Evolutionary conservation across 2,329 filamentous ascomycete species (phyloP).

Genomic region (Cephalotrichum gorgonifer): DNA sequence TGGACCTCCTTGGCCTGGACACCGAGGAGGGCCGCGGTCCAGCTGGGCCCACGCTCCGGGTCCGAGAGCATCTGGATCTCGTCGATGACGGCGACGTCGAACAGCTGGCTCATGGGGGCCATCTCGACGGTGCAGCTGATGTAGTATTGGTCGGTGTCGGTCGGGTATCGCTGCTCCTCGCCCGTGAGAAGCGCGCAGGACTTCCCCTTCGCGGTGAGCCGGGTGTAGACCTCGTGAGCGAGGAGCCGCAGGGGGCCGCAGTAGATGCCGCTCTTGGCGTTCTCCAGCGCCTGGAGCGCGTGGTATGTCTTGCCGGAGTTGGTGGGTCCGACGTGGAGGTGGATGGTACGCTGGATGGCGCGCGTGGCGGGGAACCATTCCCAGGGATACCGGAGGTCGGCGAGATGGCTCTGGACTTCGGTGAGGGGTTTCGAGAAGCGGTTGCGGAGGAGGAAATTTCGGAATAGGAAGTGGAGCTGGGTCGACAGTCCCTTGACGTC

Average conservation of each 20-base stretch:
- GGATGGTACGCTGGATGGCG: conserved; percentile 68
- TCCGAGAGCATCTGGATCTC: conserved; percentile 97
- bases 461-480: conserved; percentile 60
- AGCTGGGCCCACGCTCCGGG: conserved; percentile 74
- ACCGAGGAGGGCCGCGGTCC: conserved; percentile 85
- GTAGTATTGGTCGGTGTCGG: conserved; percentile 47
- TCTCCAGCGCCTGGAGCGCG: conserved; percentile 75
- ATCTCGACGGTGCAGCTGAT: conserved; percentile 94
- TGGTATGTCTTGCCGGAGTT: conserved; percentile 98
- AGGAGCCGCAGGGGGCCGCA: conserved; percentile 81
- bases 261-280: conserved; percentile 69
- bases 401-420: conserved; percentile 51
- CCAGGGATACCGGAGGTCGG: conserved; percentile 78
- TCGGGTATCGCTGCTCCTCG: conserved; percentile 70
- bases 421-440: conserved; percentile 46
- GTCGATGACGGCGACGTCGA: conserved; percentile 92
- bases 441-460: conserved; percentile 49
- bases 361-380: conserved; percentile 91
- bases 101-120: conserved; percentile 40
- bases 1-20: conserved; percentile 83
- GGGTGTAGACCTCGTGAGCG: conserved; percentile 89
- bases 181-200: conserved; percentile 77
- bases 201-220: conserved; percentile 68
- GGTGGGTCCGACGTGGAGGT: conserved; percentile 91
- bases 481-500: conserved; percentile 39